phyloP scores from a whole-genome alignment of 1,139 yeast species.

The Saccharomycopsis phalli region DNA sequence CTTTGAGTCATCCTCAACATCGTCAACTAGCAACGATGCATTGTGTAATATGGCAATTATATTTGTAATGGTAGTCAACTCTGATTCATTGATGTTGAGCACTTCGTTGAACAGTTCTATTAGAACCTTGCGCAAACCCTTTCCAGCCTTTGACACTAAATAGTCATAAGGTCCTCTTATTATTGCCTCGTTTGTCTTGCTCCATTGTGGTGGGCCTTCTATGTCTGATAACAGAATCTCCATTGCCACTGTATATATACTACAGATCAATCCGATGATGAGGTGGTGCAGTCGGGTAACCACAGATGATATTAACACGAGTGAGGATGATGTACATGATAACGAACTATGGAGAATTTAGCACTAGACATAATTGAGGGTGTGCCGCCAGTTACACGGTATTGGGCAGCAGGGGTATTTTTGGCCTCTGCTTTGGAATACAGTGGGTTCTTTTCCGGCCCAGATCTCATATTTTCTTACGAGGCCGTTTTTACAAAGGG shows the following conservation, averaged over 20 bases:
- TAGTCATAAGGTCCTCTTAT: conserved; percentile 19
- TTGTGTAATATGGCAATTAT: conserved; percentile 54
- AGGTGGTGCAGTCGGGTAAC: no score
- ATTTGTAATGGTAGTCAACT: conserved; percentile 20
- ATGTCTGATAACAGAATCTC: conserved; percentile 1
- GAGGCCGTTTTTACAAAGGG: conserved; percentile 10
- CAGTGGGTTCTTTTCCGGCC: conserved; percentile 5
- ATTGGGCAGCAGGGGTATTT: conserved; percentile 13
- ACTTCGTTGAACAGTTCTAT: conserved; percentile 18
- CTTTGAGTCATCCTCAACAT: conserved; percentile 71
- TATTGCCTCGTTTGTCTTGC: conserved; percentile 15
- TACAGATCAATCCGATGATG: no score
- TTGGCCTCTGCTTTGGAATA: conserved; percentile 7
- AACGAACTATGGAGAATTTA: conserved; percentile 17
- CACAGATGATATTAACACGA: no score
- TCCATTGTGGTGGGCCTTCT: conserved; percentile 16
- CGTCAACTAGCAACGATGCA: conserved; percentile 68
- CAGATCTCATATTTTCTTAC: conserved; percentile 13
- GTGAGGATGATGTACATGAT: no score
- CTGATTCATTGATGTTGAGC: conserved; percentile 2
- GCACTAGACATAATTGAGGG: conserved; percentile 7
- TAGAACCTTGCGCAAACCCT: conserved; percentile 17
- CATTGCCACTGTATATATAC: no score
- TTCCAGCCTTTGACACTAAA: conserved; percentile 12
- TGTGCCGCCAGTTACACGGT: conserved; percentile 19